Evolutionary conservation across 305 asterid species (phyloP).

Genomic region (Plantago lanceolata): DNA sequence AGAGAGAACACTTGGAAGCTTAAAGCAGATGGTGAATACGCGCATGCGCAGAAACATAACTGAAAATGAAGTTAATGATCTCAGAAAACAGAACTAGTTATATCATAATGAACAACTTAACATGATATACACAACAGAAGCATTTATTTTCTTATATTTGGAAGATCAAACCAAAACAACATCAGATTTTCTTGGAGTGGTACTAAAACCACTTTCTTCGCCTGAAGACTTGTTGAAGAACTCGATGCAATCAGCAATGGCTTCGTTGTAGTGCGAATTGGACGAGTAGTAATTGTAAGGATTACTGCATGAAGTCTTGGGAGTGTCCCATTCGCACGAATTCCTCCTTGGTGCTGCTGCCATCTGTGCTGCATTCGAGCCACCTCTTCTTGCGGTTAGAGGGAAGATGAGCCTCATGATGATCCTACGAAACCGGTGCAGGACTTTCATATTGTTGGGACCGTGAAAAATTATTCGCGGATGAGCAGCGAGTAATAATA

Average conservation of each 20-base stretch:
- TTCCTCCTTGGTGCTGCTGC: conserved; percentile 37
- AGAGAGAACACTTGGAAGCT: too few species aligned
- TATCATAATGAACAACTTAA: too few species aligned
- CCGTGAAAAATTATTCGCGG: neutral
- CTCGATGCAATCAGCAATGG: conserved; percentile 81
- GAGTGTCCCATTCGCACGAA: conserved; percentile 57
- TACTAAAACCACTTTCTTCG: conserved; percentile 27
- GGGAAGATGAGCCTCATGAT: conserved; percentile 55
- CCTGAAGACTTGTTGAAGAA: conserved; percentile 57
- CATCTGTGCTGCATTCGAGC: conserved; percentile 18
- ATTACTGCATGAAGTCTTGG: conserved; percentile 59
- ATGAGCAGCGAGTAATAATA: too few species aligned
- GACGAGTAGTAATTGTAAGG: conserved; percentile 45
- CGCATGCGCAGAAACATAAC: too few species aligned
- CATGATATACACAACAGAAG: neutral
- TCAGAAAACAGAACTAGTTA: too few species aligned
- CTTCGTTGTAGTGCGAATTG: conserved; percentile 61
- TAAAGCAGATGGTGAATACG: too few species aligned
- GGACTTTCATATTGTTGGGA: conserved; percentile 36
- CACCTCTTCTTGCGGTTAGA: conserved; percentile 12
- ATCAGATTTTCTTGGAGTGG: conserved; percentile 38
- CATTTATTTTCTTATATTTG: neutral
- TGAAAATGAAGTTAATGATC: too few species aligned
- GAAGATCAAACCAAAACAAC: conserved; percentile 28
- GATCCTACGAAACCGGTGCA: conserved; percentile 55